Percentiles rank a stretch among this genome's conserved stretches.
These are phyloP conservation scores for Plasmodium reichenowi DNA, from an alignment of 169 alveolate species.

Conservation along the genomic window DNA sequence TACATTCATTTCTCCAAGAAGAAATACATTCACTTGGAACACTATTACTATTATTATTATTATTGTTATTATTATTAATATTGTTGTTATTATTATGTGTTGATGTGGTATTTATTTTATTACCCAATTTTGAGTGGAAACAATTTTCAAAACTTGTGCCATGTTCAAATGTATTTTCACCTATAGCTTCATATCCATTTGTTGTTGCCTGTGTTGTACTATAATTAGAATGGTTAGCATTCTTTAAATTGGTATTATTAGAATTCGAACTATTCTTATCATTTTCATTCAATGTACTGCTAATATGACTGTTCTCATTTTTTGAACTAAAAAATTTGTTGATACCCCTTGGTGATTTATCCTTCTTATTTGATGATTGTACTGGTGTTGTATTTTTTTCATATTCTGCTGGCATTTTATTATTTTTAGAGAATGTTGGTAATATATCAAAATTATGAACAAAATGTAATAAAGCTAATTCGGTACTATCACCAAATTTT, in stretches of 20 bases:
- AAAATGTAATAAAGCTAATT: slow-evolving; percentile 58
- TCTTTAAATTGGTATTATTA: no score
- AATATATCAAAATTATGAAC: slow-evolving; percentile 61
- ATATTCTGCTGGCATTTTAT: slow-evolving; percentile 58
- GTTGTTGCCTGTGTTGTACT: not conserved
- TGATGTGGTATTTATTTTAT: not conserved
- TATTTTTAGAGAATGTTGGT: slow-evolving; percentile 25
- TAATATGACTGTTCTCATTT: slow-evolving; percentile 8
- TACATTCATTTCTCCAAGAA: slow-evolving; percentile 51
- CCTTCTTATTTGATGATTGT: not conserved
- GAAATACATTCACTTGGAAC: slow-evolving; percentile 44
- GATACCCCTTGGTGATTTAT: no score
- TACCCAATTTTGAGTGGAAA: not conserved
- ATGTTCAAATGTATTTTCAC: not conserved
- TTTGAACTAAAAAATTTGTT: not conserved
- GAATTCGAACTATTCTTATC: not conserved
- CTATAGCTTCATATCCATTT: not conserved
- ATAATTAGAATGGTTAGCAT: no score
- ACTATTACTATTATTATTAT: not conserved
- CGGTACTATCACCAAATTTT: slow-evolving; percentile 76
- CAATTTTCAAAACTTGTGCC: not conserved
- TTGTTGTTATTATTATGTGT: not conserved
- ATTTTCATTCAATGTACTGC: not conserved
- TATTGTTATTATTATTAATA: not conserved
- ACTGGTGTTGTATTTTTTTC: slow-evolving; percentile 7